These are phyloP conservation scores for Pleurotus djamor DNA, from an alignment of 768 basidiomycete genomes.

Conservation along the genomic window DNA sequence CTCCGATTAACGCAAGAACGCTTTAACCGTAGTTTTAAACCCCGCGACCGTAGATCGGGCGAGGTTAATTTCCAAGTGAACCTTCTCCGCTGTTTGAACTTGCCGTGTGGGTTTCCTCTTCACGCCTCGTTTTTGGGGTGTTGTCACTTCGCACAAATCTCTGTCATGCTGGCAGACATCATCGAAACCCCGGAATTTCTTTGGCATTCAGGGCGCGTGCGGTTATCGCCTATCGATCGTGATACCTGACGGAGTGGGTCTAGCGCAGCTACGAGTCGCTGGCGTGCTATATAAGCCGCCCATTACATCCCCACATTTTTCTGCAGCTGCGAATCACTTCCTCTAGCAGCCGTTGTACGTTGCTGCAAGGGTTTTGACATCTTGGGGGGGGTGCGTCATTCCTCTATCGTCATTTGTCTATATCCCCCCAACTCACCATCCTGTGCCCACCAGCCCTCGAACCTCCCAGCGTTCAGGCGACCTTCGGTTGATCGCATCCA, in stretches of 20 bases:
- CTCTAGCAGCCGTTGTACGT: constrained; percentile 10
- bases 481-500: constrained; percentile 62
- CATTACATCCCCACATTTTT: not conserved
- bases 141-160: not conserved
- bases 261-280: not conserved
- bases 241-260: constrained; percentile 4
- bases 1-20: constrained; percentile 2
- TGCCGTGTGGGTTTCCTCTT: constrained; percentile 5
- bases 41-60: not conserved
- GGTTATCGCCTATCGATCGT: constrained; percentile 22
- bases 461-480: constrained; percentile 53
- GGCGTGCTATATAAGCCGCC: constrained; percentile 1
- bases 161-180: not conserved
- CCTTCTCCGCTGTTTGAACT: not conserved
- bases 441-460: constrained; percentile 14
- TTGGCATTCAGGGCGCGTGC: constrained; percentile 8
- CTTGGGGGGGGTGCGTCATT: not conserved
- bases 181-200: constrained; percentile 4
- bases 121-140: constrained; percentile 5
- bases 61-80: not conserved
- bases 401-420: not conserved
- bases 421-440: not conserved
- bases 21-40: not conserved
- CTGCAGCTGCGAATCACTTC: constrained; percentile 4
- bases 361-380: not conserved